A percentile compares a stretch with the other conserved stretches of the same genome.
Evolutionary conservation across 495 filamentous ascomycete genomes (phyloP).

Genomic region (Penicillium daleae): DNA sequence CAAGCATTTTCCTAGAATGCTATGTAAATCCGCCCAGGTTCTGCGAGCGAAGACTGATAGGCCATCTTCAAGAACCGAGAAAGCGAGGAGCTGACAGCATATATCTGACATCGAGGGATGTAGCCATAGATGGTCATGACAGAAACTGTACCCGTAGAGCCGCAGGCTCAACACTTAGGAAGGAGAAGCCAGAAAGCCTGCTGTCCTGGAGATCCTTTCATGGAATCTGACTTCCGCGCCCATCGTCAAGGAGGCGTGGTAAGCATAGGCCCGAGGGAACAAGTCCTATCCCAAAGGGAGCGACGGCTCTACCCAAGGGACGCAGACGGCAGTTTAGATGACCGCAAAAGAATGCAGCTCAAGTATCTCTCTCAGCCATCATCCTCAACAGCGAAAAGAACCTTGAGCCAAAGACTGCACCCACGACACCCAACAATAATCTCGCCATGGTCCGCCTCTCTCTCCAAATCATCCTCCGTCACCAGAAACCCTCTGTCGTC

Average conservation of each 20-base stretch:
- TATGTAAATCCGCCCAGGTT: not conserved
- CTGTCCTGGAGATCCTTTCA: too few species aligned
- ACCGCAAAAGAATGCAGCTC: not conserved
- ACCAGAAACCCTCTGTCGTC: slow-evolving; percentile 73
- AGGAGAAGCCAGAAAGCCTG: not conserved
- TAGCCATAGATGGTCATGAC: not conserved
- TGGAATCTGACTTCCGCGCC: not conserved
- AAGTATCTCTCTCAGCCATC: slow-evolving; percentile 14
- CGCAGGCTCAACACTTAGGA: not conserved
- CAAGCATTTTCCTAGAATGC: not conserved
- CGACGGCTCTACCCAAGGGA: not conserved
- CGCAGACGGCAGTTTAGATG: not conserved
- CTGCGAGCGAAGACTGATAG: not conserved
- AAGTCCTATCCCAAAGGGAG: not conserved
- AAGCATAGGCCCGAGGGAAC: not conserved
- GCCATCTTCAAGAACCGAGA: not conserved
- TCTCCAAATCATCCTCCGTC: slow-evolving; percentile 71
- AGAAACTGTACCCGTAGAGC: not conserved
- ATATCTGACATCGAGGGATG: not conserved
- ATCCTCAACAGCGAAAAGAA: slow-evolving; percentile 42
- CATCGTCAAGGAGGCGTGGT: not conserved
- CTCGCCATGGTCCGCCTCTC: slow-evolving; percentile 64
- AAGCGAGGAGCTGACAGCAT: not conserved
- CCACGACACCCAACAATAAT: slow-evolving; percentile 76
- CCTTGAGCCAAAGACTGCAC: slow-evolving; percentile 80